Base-by-base conservation (phyloP, 2,329 filamentous ascomycete species). In the Cercospora nicotianae region DNA sequence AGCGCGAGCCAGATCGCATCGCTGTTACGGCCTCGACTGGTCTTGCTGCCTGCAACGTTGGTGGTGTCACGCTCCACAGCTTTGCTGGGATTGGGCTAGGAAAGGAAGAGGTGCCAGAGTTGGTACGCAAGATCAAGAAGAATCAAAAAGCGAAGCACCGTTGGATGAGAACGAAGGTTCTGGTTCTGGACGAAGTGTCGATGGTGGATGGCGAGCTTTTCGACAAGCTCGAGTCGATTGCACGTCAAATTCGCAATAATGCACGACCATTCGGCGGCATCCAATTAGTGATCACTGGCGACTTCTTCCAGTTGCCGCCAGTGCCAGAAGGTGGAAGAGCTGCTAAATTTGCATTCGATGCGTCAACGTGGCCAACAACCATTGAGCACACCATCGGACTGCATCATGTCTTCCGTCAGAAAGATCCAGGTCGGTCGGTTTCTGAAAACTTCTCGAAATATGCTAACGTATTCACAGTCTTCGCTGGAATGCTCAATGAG, bases 141-240 rank as follows among this genome's bases (percentile, higher is more conserved):
- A 97, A 98, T 72, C 85, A 87, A 18, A 98, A 97, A 78, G 93
- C 93, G 23, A 94, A 91, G 77, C 90, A 89, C 71, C 87, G 94
- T 48, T 99, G 96, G 96, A 81, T 96, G 72, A 88, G 89, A 66
- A 96, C 93, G 0, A 96, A 94, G 76, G 88, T 93, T 12, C 86
- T 99, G 26, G 86, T 99, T 72, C 87, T 99, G 74, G 95, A 99
- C 79, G 95, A 99, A 78, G 90, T 99, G 3, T 98, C 95, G 12
- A 99, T 99, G 96, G 94, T 99, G 4, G 95, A 99, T 75, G 95
- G 93, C 1, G 94, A 97, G 36, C 84, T 99, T 0, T 99, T 98
- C 73, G 95, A 99, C 82, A 99, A 99, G 79, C 86, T 99, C 18
- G 93, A 96, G 69, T 87, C 91, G 69, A 91, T 99, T 72, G 94